A percentile compares a stretch with the other conserved stretches of the same genome.
phyloP scores from a whole-genome alignment of 495 filamentous ascomycete genomes.

The Cercophora scortea region DNA sequence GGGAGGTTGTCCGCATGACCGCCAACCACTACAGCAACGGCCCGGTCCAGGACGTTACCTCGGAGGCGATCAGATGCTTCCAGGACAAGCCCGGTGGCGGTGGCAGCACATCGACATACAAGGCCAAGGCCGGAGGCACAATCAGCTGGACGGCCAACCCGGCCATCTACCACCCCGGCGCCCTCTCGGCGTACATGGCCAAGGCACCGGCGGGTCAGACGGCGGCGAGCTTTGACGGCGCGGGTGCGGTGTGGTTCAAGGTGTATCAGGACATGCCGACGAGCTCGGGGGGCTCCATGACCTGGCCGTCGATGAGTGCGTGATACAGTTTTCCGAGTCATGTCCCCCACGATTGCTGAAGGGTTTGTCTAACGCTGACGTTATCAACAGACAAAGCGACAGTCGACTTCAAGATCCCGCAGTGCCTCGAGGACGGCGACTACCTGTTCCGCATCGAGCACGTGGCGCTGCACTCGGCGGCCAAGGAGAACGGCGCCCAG shows the following conservation, averaged over 20 bases:
- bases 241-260: slow-evolving; percentile 33
- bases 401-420: slow-evolving; percentile 26
- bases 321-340: not conserved
- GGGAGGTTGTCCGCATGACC: slow-evolving; percentile 30
- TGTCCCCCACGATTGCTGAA: not conserved
- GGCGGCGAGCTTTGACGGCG: slow-evolving; percentile 37
- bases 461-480: slow-evolving; percentile 7
- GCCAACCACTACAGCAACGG: slow-evolving; percentile 33
- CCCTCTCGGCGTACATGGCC: slow-evolving; percentile 22
- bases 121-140: slow-evolving; percentile 31
- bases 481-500: slow-evolving; percentile 3
- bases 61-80: slow-evolving; percentile 38
- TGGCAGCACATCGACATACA: slow-evolving; percentile 29
- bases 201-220: slow-evolving; percentile 32
- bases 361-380: not conserved
- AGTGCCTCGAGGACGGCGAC: slow-evolving; percentile 1
- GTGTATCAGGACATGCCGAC: slow-evolving; percentile 17
- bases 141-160: slow-evolving; percentile 35
- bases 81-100: slow-evolving; percentile 27
- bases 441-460: slow-evolving; percentile 6
- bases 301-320: slow-evolving; percentile 4
- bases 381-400: slow-evolving; percentile 15
- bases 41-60: slow-evolving; percentile 35
- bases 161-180: slow-evolving; percentile 34
- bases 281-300: not conserved